Conservation (phyloP, 768 basidiomycete species). For the Agaricus subrufescens region DNA sequence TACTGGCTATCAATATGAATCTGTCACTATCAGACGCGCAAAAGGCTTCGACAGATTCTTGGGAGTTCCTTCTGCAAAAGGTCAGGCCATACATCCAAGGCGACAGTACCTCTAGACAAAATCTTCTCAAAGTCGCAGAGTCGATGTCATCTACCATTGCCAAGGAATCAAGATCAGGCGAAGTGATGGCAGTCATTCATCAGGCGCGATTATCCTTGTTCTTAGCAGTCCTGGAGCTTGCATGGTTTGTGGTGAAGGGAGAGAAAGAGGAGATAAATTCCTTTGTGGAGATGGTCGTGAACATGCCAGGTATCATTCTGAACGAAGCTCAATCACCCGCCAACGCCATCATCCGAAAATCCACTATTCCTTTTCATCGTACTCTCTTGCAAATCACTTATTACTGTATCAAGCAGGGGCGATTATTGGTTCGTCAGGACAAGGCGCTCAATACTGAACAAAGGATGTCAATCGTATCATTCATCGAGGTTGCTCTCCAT, state of each 20-base stretch:
- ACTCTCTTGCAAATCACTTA: slow-evolving; percentile 76
- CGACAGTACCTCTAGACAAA: slow-evolving; percentile 50
- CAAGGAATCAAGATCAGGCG: slow-evolving; percentile 65
- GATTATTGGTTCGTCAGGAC: slow-evolving; percentile 41
- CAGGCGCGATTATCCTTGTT: slow-evolving; percentile 69
- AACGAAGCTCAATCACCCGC: slow-evolving; percentile 74
- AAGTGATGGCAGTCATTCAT: slow-evolving; percentile 84
- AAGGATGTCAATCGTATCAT: slow-evolving; percentile 50
- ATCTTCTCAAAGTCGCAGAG: slow-evolving; percentile 52
- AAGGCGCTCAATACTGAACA: slow-evolving; percentile 57
- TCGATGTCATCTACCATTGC: slow-evolving; percentile 66
- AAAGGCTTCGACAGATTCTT: slow-evolving; percentile 67
- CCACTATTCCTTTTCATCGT: slow-evolving; percentile 72
- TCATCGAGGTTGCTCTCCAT: slow-evolving; percentile 57
- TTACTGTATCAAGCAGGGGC: slow-evolving; percentile 65
- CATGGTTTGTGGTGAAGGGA: slow-evolving; percentile 65
- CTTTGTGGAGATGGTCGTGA: slow-evolving; percentile 58
- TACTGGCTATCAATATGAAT: slow-evolving; percentile 81
- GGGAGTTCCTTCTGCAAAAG: slow-evolving; percentile 68
- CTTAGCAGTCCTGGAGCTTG: slow-evolving; percentile 72
- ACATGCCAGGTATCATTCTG: slow-evolving; percentile 58
- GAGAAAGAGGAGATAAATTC: slow-evolving; percentile 48
- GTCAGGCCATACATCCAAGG: slow-evolving; percentile 60
- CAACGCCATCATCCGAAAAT: slow-evolving; percentile 62
- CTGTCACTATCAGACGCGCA: slow-evolving; percentile 82